Base-by-base conservation (phyloP, 2,329 filamentous ascomycete species). In the Colletotrichum sp. region DNA sequence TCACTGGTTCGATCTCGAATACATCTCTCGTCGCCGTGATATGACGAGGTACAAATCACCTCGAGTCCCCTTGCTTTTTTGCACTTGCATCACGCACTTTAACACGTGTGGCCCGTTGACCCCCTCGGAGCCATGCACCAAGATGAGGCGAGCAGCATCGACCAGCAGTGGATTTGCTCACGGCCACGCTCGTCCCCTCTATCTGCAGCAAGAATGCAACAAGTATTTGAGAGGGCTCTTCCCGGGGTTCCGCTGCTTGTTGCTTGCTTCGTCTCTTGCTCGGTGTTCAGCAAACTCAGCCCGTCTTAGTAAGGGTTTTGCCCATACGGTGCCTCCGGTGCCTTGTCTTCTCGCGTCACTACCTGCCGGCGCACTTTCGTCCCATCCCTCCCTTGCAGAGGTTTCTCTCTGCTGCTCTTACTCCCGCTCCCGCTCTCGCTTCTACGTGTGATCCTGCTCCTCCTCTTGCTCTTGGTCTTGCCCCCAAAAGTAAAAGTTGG, bases 121-220 rank as follows among this genome's bases (percentile, higher is more conserved):
- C 16, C 68, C 28, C n/a, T 55, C 66, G 55, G 55, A 55, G 69
- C 30, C 32, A 69, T 26, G 59, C 57, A 60, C 36, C 52, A 70
- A 67, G 66, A 77, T 73, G 76, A 77, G 76, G 76, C 76, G 76
- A 73, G 74, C 76, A 66, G 39, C 55, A 28, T 65, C 36, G 24
- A 57, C 65, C 60, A 77, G 26, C 28, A 30, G 26, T 49, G 36
- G 64, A 21, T 34, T 75, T 49, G 30, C 32, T 75, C 71, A 44
- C 60, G 66, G 49, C 59, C 30, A 34, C 49, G 71, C 66, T 75
- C 66, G 66, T 62, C 49, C 44, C 36, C 62, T 26, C n/a, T 59
- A 24, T 28, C 49, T 69, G 60, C 52, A 67, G 49, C 16, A 39
- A 34, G 44, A 69, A 34, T 26, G 55, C 44, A 44, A 63, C 26